Percentiles rank a stretch among this genome's conserved stretches.
Conservation (phyloP, 768 basidiomycete species). For the Suillus alpinus region DNA sequence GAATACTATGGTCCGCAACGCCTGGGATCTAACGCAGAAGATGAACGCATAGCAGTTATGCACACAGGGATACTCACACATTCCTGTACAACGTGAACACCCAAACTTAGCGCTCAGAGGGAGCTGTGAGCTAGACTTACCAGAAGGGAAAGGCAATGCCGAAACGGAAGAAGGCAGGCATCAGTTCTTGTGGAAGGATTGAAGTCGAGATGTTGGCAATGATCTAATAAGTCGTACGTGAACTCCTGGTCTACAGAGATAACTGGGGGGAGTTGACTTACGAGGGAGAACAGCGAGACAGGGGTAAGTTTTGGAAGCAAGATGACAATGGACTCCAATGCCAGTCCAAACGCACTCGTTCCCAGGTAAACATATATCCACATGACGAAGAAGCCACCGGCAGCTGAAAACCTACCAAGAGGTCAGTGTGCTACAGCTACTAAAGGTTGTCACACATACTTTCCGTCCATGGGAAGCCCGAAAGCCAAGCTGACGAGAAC, state of each 20-base stretch:
- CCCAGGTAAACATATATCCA: slow-evolving; percentile 31
- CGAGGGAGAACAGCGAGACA: slow-evolving; percentile 32
- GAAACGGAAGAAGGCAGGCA: slow-evolving; percentile 22
- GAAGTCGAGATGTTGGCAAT: too few species aligned
- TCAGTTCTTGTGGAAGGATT: too few species aligned
- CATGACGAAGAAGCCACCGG: slow-evolving; percentile 28
- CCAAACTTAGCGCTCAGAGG: not conserved
- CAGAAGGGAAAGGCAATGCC: slow-evolving; percentile 34
- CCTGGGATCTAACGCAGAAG: slow-evolving; percentile 17
- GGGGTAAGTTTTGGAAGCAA: slow-evolving; percentile 29
- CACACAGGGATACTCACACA: slow-evolving; percentile 10
- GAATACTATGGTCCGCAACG: slow-evolving; percentile 35
- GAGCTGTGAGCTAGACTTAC: slow-evolving; percentile 11
- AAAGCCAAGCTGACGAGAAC: slow-evolving; percentile 21
- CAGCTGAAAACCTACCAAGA: not conserved
- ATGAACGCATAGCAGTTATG: not conserved
- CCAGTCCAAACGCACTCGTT: slow-evolving; percentile 33
- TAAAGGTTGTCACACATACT: slow-evolving; percentile 19
- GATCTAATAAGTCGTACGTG: too few species aligned
- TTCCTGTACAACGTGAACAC: slow-evolving; percentile 9
- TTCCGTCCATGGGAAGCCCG: slow-evolving; percentile 39
- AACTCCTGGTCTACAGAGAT: too few species aligned
- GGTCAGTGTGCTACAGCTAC: not conserved
- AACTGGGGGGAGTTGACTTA: slow-evolving; percentile 9
- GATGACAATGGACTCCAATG: slow-evolving; percentile 32